Evolutionary conservation across 768 basidiomycete species (phyloP).

Genomic region (Terana coerulea): DNA sequence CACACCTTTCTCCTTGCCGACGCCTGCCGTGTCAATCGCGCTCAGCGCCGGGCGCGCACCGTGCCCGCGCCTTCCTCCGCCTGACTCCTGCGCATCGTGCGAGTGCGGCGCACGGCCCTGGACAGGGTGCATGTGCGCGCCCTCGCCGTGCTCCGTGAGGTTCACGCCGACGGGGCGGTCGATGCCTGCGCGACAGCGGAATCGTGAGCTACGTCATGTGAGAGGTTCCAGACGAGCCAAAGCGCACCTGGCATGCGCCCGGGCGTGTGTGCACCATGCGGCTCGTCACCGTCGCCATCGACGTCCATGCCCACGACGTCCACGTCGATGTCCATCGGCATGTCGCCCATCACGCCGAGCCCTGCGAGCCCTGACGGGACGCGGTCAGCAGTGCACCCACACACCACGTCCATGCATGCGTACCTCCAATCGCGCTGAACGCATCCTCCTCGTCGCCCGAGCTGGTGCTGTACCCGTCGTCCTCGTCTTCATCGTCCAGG

Average conservation of each 20-base stretch:
- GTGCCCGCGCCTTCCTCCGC: background rate
- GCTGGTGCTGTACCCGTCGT: conserved; percentile 24
- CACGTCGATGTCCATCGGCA: conserved; percentile 20
- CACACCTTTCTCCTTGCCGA: conserved; percentile 13
- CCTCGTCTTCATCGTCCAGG: conserved; percentile 28
- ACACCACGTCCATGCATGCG: conserved; percentile 17
- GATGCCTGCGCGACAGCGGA: no score
- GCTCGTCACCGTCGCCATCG: conserved; percentile 23
- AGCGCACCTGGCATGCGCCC: no score
- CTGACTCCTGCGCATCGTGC: background rate
- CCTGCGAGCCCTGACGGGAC: background rate
- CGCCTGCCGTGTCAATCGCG: conserved; percentile 11
- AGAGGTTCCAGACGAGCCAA: no score
- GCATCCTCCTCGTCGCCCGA: conserved; percentile 26
- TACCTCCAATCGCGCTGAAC: no score
- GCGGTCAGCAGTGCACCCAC: background rate
- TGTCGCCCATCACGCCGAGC: background rate
- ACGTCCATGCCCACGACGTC: conserved; percentile 29
- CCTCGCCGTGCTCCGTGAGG: conserved; percentile 10
- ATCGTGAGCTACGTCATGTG: no score
- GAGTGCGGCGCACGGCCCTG: conserved; percentile 19
- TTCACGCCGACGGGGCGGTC: conserved; percentile 21
- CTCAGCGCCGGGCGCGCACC: conserved; percentile 13
- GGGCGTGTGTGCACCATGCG: no score
- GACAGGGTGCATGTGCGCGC: conserved; percentile 51